Conservation (phyloP, 2,329 filamentous ascomycete genomes). For the Cercospora zeae-maydis region DNA sequence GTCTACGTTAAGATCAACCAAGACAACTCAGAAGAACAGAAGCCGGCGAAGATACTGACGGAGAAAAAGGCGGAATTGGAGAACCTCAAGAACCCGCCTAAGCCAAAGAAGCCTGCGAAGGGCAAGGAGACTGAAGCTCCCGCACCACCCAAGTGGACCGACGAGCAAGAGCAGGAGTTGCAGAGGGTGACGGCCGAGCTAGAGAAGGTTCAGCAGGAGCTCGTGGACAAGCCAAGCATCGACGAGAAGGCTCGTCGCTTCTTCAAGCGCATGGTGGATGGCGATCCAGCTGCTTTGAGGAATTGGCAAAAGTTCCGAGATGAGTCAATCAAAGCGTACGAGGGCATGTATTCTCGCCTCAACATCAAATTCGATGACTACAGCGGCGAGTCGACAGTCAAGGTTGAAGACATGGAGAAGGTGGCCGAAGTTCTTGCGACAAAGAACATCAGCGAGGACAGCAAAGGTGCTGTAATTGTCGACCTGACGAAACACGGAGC, state of each 20-base stretch:
- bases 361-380: constrained; percentile 65
- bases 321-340: constrained; percentile 62
- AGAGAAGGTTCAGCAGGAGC: constrained; percentile 47
- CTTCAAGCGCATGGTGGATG: constrained; percentile 66
- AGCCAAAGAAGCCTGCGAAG: constrained; percentile 40
- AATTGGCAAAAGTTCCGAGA: constrained; percentile 64
- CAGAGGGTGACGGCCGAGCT: constrained; percentile 47
- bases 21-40: constrained; percentile 62
- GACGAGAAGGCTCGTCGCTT: constrained; percentile 72
- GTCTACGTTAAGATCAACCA: constrained; percentile 74
- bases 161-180: constrained; percentile 49
- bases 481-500: constrained; percentile 66
- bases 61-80: constrained; percentile 44
- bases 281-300: constrained; percentile 55
- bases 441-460: constrained; percentile 59
- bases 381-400: constrained; percentile 66
- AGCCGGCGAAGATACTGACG: constrained; percentile 54
- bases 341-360: constrained; percentile 59
- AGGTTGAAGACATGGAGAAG: constrained; percentile 58
- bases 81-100: constrained; percentile 38
- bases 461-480: constrained; percentile 64
- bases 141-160: constrained; percentile 35
- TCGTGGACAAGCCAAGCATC: constrained; percentile 53
- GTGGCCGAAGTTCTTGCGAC: constrained; percentile 59
- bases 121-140: constrained; percentile 45